Evolutionary conservation across 2,329 filamentous ascomycete species (phyloP), one percentile per base, ranked within the genome.

Genomic region (Camptophora hylomeconis): DNA sequence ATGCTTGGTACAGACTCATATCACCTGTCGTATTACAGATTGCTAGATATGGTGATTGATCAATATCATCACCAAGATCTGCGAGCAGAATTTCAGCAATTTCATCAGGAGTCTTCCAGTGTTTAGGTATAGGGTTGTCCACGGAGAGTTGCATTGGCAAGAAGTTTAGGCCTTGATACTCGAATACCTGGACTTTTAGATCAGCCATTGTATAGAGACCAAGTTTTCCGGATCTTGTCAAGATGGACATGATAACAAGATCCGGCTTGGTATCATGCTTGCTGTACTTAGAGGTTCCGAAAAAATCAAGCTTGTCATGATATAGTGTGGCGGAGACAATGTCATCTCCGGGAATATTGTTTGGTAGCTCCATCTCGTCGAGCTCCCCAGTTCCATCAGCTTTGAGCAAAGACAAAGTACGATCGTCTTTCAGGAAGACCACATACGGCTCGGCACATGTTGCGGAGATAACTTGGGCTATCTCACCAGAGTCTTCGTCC

Each of bases 251-350:
- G 33, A 84, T 60, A 6, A 79, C 51, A 42, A 24, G 15, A 32
- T 40, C 30, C 28, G 40, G 24, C 19, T 44, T 20, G 27, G 44
- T 12, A 19, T 30, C 30, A 41, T 32, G 19, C 32, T 32, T 49
- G 44, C 4, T 41, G 36, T 30, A 57, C 45, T 32, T 63, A 47
- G 52, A 80, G 21, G 57, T 45, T 29, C 63, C 49, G 51, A 81
- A 74, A 37, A 70, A 46, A 5, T 70, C 67, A 10, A 57, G 54
- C 2, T 56, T 62, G 42, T 86, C 80, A n/a, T 66, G 63, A 50
- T 93, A 95, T 1, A 95, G 56, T 44, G 80, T 92, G 7, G 81
- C 86, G 3, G 81, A 80, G 5, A 77, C 59, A 81, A 89, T 94
- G 48, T 79, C 81, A 2, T 67, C 75, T 2, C 66, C 54, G 3